Conservation (phyloP, 441 rosid genomes). For the Populus tomentosa region DNA sequence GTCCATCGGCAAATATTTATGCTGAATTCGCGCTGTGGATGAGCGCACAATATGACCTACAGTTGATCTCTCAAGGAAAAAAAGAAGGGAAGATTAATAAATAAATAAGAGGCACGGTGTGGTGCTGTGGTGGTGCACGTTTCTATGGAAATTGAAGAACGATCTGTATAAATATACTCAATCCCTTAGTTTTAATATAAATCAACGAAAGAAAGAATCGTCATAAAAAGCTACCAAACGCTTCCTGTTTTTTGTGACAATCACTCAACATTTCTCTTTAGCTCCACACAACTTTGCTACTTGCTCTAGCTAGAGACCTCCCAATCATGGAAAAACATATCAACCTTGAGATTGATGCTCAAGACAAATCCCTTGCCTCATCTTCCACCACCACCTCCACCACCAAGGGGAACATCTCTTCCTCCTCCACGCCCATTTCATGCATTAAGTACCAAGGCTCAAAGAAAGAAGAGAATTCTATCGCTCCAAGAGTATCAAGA, state of each 20-base stretch:
- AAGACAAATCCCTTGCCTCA: conserved; percentile 14
- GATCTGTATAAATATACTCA: background rate
- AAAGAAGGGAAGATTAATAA: background rate
- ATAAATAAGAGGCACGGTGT: background rate
- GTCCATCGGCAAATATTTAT: background rate
- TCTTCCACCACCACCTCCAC: conserved; percentile 20
- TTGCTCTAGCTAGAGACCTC: background rate
- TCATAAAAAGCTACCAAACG: conserved; percentile 27
- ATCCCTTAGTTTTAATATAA: background rate
- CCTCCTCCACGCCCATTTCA: conserved; percentile 19
- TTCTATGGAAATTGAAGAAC: background rate
- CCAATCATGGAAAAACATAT: conserved; percentile 38
- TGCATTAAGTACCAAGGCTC: conserved; percentile 5
- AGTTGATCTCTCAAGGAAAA: background rate
- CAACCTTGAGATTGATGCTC: conserved; percentile 45
- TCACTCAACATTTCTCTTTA: conserved; percentile 28
- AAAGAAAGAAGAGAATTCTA: conserved; percentile 6
- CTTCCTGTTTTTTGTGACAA: conserved; percentile 29
- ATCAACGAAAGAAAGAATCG: conserved; percentile 18
- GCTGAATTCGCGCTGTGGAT: background rate
- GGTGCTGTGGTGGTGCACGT: background rate
- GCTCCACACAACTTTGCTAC: conserved; percentile 11
- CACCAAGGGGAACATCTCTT: conserved; percentile 7
- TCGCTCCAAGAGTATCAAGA: conserved; percentile 26
- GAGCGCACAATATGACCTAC: background rate